These are phyloP conservation scores for Craspedostauros australis DNA, from an alignment of 108 stramenopile species.

Conservation along the genomic window DNA sequence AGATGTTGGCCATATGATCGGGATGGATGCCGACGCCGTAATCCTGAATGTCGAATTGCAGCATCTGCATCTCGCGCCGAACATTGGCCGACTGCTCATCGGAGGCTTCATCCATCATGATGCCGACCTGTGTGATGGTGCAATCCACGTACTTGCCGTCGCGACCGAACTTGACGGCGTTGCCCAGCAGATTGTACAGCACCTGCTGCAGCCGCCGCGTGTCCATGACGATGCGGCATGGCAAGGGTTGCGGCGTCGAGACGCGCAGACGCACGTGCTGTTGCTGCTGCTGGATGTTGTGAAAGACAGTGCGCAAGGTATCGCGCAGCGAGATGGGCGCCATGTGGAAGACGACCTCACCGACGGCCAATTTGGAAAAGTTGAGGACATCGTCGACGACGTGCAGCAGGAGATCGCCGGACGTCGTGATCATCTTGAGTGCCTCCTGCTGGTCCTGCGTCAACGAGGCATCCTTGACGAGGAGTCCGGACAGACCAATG, in stretches of 20 bases:
- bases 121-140: background rate
- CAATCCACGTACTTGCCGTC: background rate
- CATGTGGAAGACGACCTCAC: conserved; percentile 29
- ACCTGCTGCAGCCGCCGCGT: conserved; percentile 34
- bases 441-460: conserved; percentile 14
- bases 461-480: conserved; percentile 29
- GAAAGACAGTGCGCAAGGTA: conserved; percentile 22
- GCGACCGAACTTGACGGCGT: conserved; percentile 24
- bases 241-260: conserved; percentile 12
- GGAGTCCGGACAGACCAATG: conserved; percentile 36
- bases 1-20: conserved; percentile 18
- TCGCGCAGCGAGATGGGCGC: conserved; percentile 22
- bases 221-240: conserved; percentile 21
- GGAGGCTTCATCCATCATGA: too few relatives aligned
- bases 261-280: conserved; percentile 24
- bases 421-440: conserved; percentile 35
- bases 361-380: conserved; percentile 38
- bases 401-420: conserved; percentile 28
- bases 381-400: conserved; percentile 43
- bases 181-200: conserved; percentile 37
- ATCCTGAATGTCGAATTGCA: conserved; percentile 18
- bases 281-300: conserved; percentile 25
- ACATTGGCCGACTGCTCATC: too few relatives aligned
- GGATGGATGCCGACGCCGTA: conserved; percentile 24
- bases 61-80: conserved; percentile 8